Evolutionary conservation across 2,329 filamentous ascomycete species (phyloP), one percentile per base, ranked within the genome.

Genomic region (Cladosporium velox): DNA sequence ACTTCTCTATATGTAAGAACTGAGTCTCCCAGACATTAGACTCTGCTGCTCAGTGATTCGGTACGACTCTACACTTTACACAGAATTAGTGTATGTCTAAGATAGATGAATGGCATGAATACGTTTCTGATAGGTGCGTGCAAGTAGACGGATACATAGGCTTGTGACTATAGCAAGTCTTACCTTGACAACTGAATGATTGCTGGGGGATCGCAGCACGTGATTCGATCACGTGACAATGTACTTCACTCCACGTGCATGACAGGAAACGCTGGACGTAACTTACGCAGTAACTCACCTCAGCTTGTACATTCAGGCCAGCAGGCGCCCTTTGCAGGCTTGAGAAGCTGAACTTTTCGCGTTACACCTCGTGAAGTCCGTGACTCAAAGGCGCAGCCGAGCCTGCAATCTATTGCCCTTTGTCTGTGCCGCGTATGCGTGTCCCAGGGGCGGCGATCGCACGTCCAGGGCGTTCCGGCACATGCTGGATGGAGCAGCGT

Each of bases 401-500:
- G 41, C n/a, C 41, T 47, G 52, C 52, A 34, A 55, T 55, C 26
- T 55, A 55, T 41, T 21, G 12, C 55, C 34, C 55, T 58, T 41
- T 58, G 55, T 58, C 55, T 58, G 55, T 58, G 55, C 55, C n/a
- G 55, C 21, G 55, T 28, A 58, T 41, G 55, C 55, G 55, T 58
- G 55, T 58, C 55, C 28, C 55, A 58, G 55, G 55, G 32, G 55
- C 21, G 34, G 32, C 34, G 55, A 35, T 58, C 55, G 55, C 34
- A 34, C 55, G 32, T 24, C 30, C 55, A 34, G 38, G 24, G 32
- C 32, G 32, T 14, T 3, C 4, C 28, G 30, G 26, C 30, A 34
- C 30, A 55, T 55, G 52, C 32, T 55, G 30, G 11, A 32, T 32
- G 28, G 4, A 21, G 52, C 52, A 55, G 28, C 26, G 18, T 55